Conservation (phyloP, 2,329 filamentous ascomycete species). For the Ceratocystis harringtonii region DNA sequence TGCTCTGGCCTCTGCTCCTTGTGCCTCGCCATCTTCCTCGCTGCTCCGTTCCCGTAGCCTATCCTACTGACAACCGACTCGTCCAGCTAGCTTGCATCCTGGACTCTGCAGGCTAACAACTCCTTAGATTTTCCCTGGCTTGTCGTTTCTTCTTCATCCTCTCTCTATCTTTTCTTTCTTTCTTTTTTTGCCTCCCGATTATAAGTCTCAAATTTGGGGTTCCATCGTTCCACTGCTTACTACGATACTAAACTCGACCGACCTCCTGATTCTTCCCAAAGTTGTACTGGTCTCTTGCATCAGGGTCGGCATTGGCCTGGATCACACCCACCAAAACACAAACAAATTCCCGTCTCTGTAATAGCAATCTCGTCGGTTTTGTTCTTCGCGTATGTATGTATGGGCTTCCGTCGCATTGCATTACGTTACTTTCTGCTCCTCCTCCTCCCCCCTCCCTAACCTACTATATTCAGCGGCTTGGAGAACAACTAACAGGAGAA, state of each 20-base stretch:
- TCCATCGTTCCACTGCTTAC: not conserved
- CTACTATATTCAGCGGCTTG: not conserved
- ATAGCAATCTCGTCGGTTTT: not conserved
- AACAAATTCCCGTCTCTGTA: not conserved
- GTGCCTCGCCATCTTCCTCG: not conserved
- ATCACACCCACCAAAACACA: not conserved
- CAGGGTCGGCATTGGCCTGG: not conserved
- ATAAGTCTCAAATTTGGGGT: not conserved
- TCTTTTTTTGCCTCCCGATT: not conserved
- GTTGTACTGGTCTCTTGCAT: not conserved
- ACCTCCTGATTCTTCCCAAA: slow-evolving; percentile 1
- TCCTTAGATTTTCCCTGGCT: not conserved
- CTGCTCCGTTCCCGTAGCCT: not conserved
- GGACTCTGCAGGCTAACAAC: not conserved
- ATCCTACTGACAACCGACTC: not conserved
- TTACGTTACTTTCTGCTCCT: not conserved
- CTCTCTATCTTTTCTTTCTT: too few relatives aligned
- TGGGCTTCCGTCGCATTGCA: not conserved
- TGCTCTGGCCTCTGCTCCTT: not conserved
- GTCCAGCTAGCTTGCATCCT: not conserved
- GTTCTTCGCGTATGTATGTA: not conserved
- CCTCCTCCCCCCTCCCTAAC: not conserved
- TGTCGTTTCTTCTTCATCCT: too few relatives aligned
- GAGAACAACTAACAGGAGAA: not conserved
- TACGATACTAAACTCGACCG: not conserved